A percentile compares a stretch with the other conserved stretches of the same genome.
phyloP scores from a whole-genome alignment of 805 yeast genomes.

The Brettanomyces bruxellensis region DNA sequence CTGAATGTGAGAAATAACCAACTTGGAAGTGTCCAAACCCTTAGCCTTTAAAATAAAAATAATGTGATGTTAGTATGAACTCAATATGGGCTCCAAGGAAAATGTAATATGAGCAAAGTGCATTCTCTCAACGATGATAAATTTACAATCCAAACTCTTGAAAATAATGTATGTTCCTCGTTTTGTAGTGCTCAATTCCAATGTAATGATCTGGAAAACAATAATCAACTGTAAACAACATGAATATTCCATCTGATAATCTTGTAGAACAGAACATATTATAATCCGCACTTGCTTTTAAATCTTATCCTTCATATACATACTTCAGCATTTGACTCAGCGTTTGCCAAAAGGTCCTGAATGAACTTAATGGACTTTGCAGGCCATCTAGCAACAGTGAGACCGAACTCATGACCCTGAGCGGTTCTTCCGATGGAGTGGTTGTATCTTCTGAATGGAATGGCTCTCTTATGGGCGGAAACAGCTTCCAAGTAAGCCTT shows the following conservation, averaged over 20 bases:
- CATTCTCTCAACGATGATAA: neutral
- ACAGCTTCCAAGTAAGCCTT: constrained; percentile 93
- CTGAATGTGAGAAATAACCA: constrained; percentile 96
- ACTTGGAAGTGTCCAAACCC: constrained; percentile 93
- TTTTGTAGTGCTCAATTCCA: too few relatives aligned
- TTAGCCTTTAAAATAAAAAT: constrained; percentile 43
- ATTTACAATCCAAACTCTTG: too few relatives aligned
- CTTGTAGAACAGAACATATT: neutral
- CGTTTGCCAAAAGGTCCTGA: constrained; percentile 91
- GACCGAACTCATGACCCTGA: constrained; percentile 99
- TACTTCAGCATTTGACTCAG: constrained; percentile 96
- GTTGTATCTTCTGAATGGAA: constrained; percentile 98
- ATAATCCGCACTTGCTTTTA: neutral
- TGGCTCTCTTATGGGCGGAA: constrained; percentile 96
- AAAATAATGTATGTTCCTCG: too few relatives aligned
- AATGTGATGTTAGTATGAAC: constrained; percentile 9
- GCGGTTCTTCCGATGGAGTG: constrained; percentile 97
- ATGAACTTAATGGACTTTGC: constrained; percentile 95
- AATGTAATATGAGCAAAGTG: neutral
- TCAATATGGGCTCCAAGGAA: neutral
- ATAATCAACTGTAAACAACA: too few relatives aligned
- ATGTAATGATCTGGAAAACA: too few relatives aligned
- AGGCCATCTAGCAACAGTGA: constrained; percentile 99
- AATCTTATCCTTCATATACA: constrained; percentile 18
- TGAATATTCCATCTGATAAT: too few relatives aligned